phyloP scores from a whole-genome alignment of 2,329 filamentous ascomycete genomes.

The Botrytis aclada region DNA sequence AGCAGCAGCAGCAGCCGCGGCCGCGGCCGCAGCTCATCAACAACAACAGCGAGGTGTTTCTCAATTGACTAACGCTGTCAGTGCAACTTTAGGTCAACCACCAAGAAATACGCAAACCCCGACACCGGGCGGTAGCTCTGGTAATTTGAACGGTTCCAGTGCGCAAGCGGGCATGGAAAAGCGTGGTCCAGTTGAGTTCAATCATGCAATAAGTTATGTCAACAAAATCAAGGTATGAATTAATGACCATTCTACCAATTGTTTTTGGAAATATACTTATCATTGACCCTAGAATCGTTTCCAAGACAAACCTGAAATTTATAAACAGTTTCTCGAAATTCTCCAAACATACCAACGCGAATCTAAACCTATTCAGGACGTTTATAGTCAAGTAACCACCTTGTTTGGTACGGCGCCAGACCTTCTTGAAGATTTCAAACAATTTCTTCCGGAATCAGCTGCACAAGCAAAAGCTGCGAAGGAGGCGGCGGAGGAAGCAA shows the following conservation, averaged over 20 bases:
- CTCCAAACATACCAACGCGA: slow-evolving; percentile 97
- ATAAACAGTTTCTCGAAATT: slow-evolving; percentile 98
- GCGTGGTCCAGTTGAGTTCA: slow-evolving; percentile 94
- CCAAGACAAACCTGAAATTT: slow-evolving; percentile 93
- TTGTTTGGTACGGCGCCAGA: slow-evolving; percentile 92
- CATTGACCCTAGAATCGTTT: slow-evolving; percentile 76
- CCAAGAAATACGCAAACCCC: slow-evolving; percentile 57
- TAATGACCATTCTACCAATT: slow-evolving; percentile 29
- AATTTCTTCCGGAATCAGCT: slow-evolving; percentile 90
- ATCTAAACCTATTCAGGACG: slow-evolving; percentile 96
- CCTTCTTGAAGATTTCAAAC: slow-evolving; percentile 96
- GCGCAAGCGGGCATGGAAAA: slow-evolving; percentile 70
- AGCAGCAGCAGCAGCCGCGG: slow-evolving; percentile 43
- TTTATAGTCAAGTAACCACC: slow-evolving; percentile 93
- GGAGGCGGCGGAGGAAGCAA: slow-evolving; percentile 65
- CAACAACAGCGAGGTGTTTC: slow-evolving; percentile 65
- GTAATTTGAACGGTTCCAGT: slow-evolving; percentile 59
- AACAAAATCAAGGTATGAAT: slow-evolving; percentile 93
- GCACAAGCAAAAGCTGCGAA: slow-evolving; percentile 61
- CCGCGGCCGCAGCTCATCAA: slow-evolving; percentile 48
- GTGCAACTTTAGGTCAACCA: slow-evolving; percentile 40
- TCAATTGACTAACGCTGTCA: slow-evolving; percentile 61
- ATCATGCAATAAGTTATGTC: slow-evolving; percentile 98
- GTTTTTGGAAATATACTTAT: slow-evolving; percentile 19
- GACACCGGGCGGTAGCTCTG: slow-evolving; percentile 52